phyloP scores from a whole-genome alignment of 2,329 filamentous ascomycete species.

The Monosporascus sp. region DNA sequence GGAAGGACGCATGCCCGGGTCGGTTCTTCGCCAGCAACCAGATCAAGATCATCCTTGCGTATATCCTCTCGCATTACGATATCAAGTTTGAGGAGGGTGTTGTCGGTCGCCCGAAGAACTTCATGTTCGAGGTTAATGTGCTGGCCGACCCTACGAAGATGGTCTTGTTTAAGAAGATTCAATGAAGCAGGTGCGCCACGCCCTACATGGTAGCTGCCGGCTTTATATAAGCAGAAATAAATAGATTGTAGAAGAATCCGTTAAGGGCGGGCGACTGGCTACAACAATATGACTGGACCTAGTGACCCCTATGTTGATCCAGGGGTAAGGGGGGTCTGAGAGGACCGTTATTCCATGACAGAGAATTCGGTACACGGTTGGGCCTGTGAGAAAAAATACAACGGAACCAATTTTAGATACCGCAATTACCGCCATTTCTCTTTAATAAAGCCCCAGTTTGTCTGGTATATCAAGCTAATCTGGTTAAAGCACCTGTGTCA shows the following conservation, averaged over 20 bases:
- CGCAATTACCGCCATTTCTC: no score
- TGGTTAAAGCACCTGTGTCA: no score
- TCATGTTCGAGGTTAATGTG: constrained; percentile 26
- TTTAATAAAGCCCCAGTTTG: no score
- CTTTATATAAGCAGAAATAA: no score
- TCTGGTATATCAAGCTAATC: no score
- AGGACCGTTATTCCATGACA: no score
- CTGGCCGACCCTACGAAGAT: constrained; percentile 19
- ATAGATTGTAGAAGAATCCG: no score
- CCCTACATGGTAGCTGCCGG: not conserved
- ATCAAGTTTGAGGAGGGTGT: constrained; percentile 18
- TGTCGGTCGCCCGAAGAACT: constrained; percentile 18
- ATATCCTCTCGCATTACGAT: constrained; percentile 21
- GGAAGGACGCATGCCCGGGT: constrained; percentile 34
- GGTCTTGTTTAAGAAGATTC: constrained; percentile 20
- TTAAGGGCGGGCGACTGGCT: not conserved
- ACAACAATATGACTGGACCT: not conserved
- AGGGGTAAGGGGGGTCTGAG: no score
- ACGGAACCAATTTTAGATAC: no score
- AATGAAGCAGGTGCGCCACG: not conserved
- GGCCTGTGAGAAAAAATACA: no score
- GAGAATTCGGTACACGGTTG: no score
- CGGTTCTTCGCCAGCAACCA: constrained; percentile 35
- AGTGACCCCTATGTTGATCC: no score
- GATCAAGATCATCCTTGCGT: constrained; percentile 29